Evolutionary conservation across 768 basidiomycete species (phyloP), one percentile per base, ranked within the genome.

Genomic region (Macrocybe gigantea): DNA sequence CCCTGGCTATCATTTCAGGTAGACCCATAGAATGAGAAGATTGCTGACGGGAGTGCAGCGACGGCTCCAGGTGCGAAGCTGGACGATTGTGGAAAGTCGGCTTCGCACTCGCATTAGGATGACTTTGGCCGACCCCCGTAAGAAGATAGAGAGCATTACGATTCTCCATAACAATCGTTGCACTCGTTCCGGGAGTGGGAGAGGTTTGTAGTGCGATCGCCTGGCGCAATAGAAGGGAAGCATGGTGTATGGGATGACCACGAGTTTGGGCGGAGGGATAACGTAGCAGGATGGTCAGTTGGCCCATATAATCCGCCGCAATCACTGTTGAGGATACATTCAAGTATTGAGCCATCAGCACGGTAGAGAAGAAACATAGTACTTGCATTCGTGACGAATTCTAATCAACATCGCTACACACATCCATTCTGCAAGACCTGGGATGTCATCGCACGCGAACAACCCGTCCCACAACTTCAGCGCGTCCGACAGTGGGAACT

Each of bases 381-480:
- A 44, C n/a, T 67, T 56, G 93, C 93, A 65, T 59, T 88, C 77
- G 59, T 93, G 93, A 41, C 96, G 84, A 57, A 97, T 90, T 45
- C 96, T 83, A 47, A 98, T 80, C 12, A 99, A 78, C 93, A 98
- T 94, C 1, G 92, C 89, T 13, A 97, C 83, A 59, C 91, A 93
- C 44, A 95, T 71, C 85, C 89, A 94, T 45, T 84, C 82, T 1
- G 85, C 80, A 34, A 96, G 67, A 44, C 85, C 81, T 30, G 95
- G 70, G 0, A 84, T 73, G 13, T 88, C 78, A 66, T 93, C 90
- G 51, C 82, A 85, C 0, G 95, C 91, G 62, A 99, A 95, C 7
- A 98, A 63, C 1, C 87, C 93, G 63, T 99, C 96, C 96, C 96
- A 98, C n/a, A 99, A 61, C 32, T 78, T 72, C 80, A 99, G 82